A percentile compares a stretch with the other conserved stretches of the same genome.
Evolutionary conservation across 1,284 basidiomycete species (phyloP).

Genomic region (Mycena sp.): DNA sequence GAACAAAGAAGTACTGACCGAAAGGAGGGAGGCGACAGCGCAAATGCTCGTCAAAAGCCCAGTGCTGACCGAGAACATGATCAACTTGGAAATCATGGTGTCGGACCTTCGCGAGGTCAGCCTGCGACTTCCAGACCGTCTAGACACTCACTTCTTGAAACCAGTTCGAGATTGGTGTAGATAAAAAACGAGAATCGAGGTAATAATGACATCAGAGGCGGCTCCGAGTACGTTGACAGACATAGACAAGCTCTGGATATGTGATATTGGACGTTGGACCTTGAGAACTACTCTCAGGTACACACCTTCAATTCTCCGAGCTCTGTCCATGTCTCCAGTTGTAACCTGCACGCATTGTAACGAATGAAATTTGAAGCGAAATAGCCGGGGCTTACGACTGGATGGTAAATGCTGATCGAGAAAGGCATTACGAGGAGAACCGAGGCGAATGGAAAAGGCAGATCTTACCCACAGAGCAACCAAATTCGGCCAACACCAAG

Average conservation of each 20-base stretch:
- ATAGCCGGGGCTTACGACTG: constrained; percentile 47
- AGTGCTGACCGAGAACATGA: constrained; percentile 63
- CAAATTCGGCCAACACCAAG: constrained; percentile 58
- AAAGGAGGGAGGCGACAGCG: constrained; percentile 61
- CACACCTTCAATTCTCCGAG: constrained; percentile 54
- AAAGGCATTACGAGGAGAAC: constrained; percentile 25
- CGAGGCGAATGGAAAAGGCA: constrained; percentile 2
- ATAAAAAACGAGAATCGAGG: constrained; percentile 57
- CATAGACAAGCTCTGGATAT: constrained; percentile 58
- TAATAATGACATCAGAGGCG: constrained; percentile 60
- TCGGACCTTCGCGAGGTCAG: constrained; percentile 51
- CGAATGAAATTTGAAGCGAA: not conserved
- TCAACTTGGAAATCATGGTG: constrained; percentile 66
- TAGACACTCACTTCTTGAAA: constrained; percentile 54
- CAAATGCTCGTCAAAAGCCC: constrained; percentile 64
- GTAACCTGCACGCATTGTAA: constrained; percentile 42
- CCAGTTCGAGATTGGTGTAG: constrained; percentile 61
- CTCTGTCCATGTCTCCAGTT: constrained; percentile 54
- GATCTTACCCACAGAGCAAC: constrained; percentile 51
- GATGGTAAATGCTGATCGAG: constrained; percentile 50
- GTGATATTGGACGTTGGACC: not conserved
- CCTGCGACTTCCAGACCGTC: constrained; percentile 7
- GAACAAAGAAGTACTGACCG: constrained; percentile 44
- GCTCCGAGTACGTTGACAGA: constrained; percentile 63
- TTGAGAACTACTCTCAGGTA: constrained; percentile 41